Conservation (phyloP, 2,329 filamentous ascomycete genomes). For the Colletotrichum somersetense region DNA sequence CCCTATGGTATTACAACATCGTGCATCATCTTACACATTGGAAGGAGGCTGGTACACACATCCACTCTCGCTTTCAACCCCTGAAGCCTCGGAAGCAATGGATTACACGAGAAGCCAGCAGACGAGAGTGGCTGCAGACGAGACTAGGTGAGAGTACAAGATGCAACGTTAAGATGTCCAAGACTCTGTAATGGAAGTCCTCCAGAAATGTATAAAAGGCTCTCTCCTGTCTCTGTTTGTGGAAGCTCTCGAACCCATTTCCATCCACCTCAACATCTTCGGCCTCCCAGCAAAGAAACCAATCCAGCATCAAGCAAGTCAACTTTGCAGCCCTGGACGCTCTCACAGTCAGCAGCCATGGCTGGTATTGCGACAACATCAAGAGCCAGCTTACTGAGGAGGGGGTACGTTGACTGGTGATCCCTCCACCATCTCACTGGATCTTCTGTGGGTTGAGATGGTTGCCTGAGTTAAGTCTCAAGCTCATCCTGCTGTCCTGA, state of each 20-base stretch:
- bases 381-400: too few species aligned
- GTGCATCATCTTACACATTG: slow-evolving; percentile 2
- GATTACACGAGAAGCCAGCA: slow-evolving; percentile 2
- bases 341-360: too few species aligned
- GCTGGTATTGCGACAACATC: too few species aligned
- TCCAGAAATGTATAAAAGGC: slow-evolving; percentile 28
- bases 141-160: slow-evolving; percentile 3
- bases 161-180: slow-evolving; percentile 6
- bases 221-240: slow-evolving; percentile 20
- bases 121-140: slow-evolving; percentile 12
- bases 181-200: neutral
- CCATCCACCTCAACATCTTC: slow-evolving; percentile 20
- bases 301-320: slow-evolving; percentile 22
- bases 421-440: too few species aligned
- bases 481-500: too few species aligned
- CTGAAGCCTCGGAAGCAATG: slow-evolving; percentile 23
- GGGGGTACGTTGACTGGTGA: too few species aligned
- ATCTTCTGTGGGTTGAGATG: too few species aligned
- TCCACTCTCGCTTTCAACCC: slow-evolving; percentile 23
- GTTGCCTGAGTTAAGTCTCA: too few species aligned
- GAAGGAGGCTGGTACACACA: slow-evolving; percentile 5
- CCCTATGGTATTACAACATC: slow-evolving; percentile 17
- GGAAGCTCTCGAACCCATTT: neutral
- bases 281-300: slow-evolving; percentile 10
- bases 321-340: too few species aligned